phyloP scores from a whole-genome alignment of 768 basidiomycete species.

The Crassisporium funariophilum region DNA sequence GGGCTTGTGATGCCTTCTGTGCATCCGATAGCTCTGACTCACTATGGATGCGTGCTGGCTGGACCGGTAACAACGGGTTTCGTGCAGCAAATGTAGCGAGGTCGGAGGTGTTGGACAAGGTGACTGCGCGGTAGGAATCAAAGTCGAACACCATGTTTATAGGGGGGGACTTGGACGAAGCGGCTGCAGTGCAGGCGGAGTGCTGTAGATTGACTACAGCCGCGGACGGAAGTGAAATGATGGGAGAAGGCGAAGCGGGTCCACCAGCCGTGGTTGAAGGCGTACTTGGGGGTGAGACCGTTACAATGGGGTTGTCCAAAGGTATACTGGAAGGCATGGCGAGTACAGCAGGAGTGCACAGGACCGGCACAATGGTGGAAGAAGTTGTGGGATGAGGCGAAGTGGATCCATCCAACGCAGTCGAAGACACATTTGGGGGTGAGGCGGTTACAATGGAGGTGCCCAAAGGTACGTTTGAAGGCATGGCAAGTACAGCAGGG shows the following conservation, averaged over 20 bases:
- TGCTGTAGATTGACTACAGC: not conserved
- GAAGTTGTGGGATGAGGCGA: not conserved
- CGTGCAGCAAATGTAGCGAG: not conserved
- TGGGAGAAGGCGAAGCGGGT: not conserved
- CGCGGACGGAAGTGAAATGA: not conserved
- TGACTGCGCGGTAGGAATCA: not conserved
- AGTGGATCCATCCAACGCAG: too few species aligned
- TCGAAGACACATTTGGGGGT: too few species aligned
- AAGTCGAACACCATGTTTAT: not conserved
- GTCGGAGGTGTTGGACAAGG: not conserved
- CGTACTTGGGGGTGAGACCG: too few species aligned
- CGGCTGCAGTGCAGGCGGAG: not conserved
- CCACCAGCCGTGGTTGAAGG: too few species aligned
- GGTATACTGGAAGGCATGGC: not conserved
- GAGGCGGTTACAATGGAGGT: too few species aligned
- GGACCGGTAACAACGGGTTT: not conserved
- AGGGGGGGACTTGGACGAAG: not conserved
- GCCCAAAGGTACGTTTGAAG: too few species aligned
- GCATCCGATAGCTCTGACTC: not conserved
- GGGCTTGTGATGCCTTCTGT: not conserved
- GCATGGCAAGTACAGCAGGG: not conserved
- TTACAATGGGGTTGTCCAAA: too few species aligned
- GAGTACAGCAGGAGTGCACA: not conserved
- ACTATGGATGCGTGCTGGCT: not conserved
- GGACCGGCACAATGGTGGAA: not conserved